Evolutionary conservation across 345 rosid species (phyloP), one percentile per base, ranked within the genome.

Genomic region (Hibiscus tridactylites): DNA sequence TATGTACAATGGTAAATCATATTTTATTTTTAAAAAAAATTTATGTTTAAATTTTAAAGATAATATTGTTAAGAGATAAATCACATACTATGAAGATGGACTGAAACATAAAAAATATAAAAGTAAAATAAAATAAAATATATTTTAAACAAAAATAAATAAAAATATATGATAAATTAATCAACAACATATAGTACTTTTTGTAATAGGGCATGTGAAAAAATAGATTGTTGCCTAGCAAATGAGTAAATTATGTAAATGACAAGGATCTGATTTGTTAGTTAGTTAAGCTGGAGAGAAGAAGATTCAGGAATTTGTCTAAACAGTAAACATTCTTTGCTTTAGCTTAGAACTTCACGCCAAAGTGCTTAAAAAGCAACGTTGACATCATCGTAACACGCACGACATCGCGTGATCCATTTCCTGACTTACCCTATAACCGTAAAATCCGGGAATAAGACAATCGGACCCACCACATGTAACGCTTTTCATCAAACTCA

Each of bases 361-460:
- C 35, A 35, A 65, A 12, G 4, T 11, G 10, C 26, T 17, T 2
- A 1, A 9, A 44, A 11, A n/a, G 57, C 26, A 37, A 39, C 46
- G 60, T 75, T 11, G 17, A 7, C 44, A 16, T 47, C 26, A 16
- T 15, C 17, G 0, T 1, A 11, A 72, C 76, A 57, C 79, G 74
- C 74, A 71, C 68, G n/a, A 13, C 19, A n/a, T 67, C 67, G 82
- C 71, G 56, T 61, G 69, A 9, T 0, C 1, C 7, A 0, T 5
- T 52, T 42, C 8, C 61, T 28, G 24, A 2, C 70, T 37, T 17
- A 49, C 61, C 0, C 71, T 0, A 21, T 2, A 15, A 50, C 29
- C 61, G 31, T 35, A 44, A 72, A 56, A 17, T 49, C 63, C 37
- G 71, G 72, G 42, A 28, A 28, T 3, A 4, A 28, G n/a, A 49